Conservation (phyloP, 306 rosid genomes). For the Sphenostylis stenocarpa region DNA sequence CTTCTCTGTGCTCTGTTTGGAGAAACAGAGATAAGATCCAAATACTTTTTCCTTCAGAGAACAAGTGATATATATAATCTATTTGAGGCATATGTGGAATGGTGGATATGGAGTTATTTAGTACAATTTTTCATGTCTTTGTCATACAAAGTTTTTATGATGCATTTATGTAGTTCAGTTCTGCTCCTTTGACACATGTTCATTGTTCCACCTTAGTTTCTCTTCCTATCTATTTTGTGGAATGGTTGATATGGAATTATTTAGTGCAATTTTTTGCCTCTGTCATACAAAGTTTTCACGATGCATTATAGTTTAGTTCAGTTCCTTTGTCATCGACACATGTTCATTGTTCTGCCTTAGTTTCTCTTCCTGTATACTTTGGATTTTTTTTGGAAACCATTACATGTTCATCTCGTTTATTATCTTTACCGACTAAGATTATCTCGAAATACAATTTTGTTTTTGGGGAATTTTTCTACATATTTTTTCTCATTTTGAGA, state of each 20-base stretch:
- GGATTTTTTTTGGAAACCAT: neutral
- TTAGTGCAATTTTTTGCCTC: neutral
- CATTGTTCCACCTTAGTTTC: neutral
- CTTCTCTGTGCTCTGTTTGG: neutral
- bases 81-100: neutral
- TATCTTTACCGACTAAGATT: neutral
- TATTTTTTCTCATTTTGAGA: neutral
- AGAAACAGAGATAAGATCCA: neutral
- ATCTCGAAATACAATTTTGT: neutral
- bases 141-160: neutral
- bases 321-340: neutral
- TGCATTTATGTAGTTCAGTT: neutral
- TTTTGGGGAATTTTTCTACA: neutral
- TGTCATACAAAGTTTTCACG: neutral
- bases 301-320: neutral
- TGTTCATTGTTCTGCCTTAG: neutral
- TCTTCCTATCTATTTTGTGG: neutral
- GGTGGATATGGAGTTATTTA: neutral
- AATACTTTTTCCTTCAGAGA: neutral
- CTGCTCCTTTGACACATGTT: neutral
- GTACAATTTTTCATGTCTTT: neutral
- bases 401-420: neutral
- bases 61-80: neutral
- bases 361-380: neutral
- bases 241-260: neutral